These are phyloP conservation scores for Capsicum chinense DNA, from an alignment of 257 asterid genomes.

Conservation along the genomic window DNA sequence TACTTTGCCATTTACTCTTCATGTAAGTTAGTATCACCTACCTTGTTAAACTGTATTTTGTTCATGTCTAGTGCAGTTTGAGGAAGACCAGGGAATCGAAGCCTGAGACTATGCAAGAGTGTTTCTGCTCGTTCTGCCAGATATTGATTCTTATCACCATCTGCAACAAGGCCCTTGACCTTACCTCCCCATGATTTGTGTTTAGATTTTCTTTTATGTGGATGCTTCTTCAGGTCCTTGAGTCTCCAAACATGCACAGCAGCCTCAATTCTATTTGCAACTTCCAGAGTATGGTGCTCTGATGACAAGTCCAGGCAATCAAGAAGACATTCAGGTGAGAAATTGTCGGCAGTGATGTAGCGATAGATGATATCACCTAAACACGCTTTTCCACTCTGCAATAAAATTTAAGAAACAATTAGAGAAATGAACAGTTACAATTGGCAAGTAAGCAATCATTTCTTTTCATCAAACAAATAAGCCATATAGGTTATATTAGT, in stretches of 20 bases:
- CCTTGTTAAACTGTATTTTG: constrained; percentile 98
- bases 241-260: constrained; percentile 85
- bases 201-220: constrained; percentile 58
- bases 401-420: constrained; percentile 20
- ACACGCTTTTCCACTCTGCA: constrained; percentile 89
- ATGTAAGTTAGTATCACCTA: constrained; percentile 31
- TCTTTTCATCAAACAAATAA: background rate
- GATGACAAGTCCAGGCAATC: constrained; percentile 90
- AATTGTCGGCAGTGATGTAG: constrained; percentile 80
- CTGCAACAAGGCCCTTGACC: constrained; percentile 76
- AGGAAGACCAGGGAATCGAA: constrained; percentile 93
- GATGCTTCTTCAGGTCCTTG: constrained; percentile 70
- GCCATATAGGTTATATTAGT: background rate
- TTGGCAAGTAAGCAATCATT: constrained; percentile 21
- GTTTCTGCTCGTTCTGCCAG: constrained; percentile 82
- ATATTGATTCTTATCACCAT: constrained; percentile 64
- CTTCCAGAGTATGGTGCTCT: constrained; percentile 84
- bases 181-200: constrained; percentile 83
- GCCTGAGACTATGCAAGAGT: constrained; percentile 70
- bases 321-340: constrained; percentile 84
- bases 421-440: constrained; percentile 2
- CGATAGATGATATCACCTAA: constrained; percentile 88
- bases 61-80: constrained; percentile 95
- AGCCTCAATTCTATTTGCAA: constrained; percentile 87
- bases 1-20: background rate